phyloP scores from a whole-genome alignment of 2,329 filamentous ascomycete genomes.

The Diplodia scrobiculata region DNA sequence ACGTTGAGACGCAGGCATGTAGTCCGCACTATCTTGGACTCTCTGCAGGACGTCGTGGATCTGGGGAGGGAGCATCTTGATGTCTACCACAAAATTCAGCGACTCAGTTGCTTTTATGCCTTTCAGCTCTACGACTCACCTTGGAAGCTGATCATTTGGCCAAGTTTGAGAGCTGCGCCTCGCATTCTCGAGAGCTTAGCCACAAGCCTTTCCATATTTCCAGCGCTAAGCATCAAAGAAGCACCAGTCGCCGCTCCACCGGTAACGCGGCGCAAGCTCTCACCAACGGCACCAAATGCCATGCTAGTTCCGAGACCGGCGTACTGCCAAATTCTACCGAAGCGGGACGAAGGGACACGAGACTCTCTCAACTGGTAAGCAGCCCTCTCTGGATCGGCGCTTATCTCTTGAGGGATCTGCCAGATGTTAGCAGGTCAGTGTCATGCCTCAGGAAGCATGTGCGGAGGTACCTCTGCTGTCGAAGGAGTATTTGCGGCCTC shows the following conservation, averaged over 20 bases:
- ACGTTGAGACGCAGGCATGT: slow-evolving; percentile 94
- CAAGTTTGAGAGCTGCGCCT: slow-evolving; percentile 92
- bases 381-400: slow-evolving; percentile 38
- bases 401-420: slow-evolving; percentile 42
- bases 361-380: slow-evolving; percentile 80
- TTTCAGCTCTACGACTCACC: slow-evolving; percentile 41
- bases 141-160: slow-evolving; percentile 98
- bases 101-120: neutral
- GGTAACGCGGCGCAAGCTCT: slow-evolving; percentile 77
- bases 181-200: slow-evolving; percentile 93
- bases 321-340: slow-evolving; percentile 93
- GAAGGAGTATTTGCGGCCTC: slow-evolving; percentile 43
- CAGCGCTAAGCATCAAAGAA: slow-evolving; percentile 82
- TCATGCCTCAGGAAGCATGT: slow-evolving; percentile 4
- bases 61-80: slow-evolving; percentile 85
- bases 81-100: slow-evolving; percentile 58
- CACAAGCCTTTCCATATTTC: slow-evolving; percentile 91
- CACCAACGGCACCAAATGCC: slow-evolving; percentile 87
- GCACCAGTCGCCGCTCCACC: slow-evolving; percentile 63
- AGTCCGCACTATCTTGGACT: slow-evolving; percentile 94
- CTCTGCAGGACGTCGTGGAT: slow-evolving; percentile 90
- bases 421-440: slow-evolving; percentile 52
- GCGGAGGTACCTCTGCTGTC: slow-evolving; percentile 36
- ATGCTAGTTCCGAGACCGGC: slow-evolving; percentile 90
- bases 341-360: slow-evolving; percentile 80